These are phyloP conservation scores for Exophiala aquamarina DNA, from an alignment of 2,329 filamentous ascomycete genomes.

Conservation along the genomic window DNA sequence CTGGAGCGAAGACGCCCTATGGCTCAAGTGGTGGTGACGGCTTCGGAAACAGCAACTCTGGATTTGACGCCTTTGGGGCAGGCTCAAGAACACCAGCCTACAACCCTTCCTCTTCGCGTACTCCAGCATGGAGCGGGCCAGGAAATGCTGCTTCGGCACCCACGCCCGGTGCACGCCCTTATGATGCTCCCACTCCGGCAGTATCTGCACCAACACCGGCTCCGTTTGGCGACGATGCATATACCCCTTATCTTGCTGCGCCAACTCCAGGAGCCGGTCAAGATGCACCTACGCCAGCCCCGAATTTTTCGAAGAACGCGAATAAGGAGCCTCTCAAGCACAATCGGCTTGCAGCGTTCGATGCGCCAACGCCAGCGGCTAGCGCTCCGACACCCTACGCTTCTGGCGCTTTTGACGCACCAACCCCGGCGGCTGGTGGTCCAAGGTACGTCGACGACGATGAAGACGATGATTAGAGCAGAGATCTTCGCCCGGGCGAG, in stretches of 20 bases:
- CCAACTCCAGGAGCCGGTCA: slow-evolving; percentile 45
- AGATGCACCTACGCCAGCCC: slow-evolving; percentile 52
- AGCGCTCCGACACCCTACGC: slow-evolving; percentile 58
- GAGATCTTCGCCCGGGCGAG: not conserved
- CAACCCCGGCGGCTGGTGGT: slow-evolving; percentile 28
- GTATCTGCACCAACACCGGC: slow-evolving; percentile 69
- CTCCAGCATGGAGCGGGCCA: slow-evolving; percentile 42
- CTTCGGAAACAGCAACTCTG: slow-evolving; percentile 66
- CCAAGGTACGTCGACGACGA: slow-evolving; percentile 30
- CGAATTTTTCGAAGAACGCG: slow-evolving; percentile 31
- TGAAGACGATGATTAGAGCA: slow-evolving; percentile 25
- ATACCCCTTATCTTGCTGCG: slow-evolving; percentile 48
- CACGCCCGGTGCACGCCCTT: slow-evolving; percentile 44
- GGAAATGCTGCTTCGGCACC: slow-evolving; percentile 29
- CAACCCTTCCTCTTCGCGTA: slow-evolving; percentile 53
- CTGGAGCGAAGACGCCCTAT: slow-evolving; percentile 70
- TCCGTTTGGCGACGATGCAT: slow-evolving; percentile 39
- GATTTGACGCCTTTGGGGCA: slow-evolving; percentile 66
- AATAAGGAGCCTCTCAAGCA: slow-evolving; percentile 22
- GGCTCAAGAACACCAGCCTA: slow-evolving; percentile 79
- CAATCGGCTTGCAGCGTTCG: slow-evolving; percentile 21
- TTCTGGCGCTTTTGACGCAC: slow-evolving; percentile 53
- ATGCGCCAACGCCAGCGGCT: slow-evolving; percentile 30
- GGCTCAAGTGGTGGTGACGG: slow-evolving; percentile 47
- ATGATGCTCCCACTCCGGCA: slow-evolving; percentile 74